Evolutionary conservation across 352 stramenopile species (phyloP), one percentile per base, ranked within the genome.

Genomic region (Phytophthora syringae): DNA sequence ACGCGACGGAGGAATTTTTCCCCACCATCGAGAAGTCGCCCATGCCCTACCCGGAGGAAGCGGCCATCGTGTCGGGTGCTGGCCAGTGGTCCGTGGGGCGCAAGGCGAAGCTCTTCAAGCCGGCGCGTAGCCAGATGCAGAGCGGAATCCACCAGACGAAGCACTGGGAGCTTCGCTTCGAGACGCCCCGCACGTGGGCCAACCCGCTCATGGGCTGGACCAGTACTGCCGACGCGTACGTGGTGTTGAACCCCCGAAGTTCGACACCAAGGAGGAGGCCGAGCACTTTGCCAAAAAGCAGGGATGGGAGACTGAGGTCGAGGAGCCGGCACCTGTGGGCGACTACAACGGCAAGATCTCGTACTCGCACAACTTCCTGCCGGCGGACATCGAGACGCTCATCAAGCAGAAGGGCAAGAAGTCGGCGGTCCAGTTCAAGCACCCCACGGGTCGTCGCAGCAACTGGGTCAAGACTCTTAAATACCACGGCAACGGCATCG

Each of bases 121-220:
- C 86, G 1, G 65, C 81, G 37, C 84, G 84, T 36, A 86, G 93
- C 79, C 86, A 93, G 72, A 93, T 93, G 86, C 86, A 95, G 70
- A 95, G 85, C 57, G 82, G 83, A 48, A 90, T 71, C 52, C 80
- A 91, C 73, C 84, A 90, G 70, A 93, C 85, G 15, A 86, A 84
- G 52, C 86, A 95, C 76, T 95, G 86, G 86, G 86, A 95, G 70
- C 90, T 95, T 68, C 83, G 84, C 52, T 93, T 93, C 55, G 64
- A 91, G 53, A 43, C 78, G 47, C 69, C 80, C 10, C 82, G 81
- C 51, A 92, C 82, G 64, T 98, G 94, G 94, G 73, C 84, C 21
- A 98, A 98, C 81, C 91, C 93, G 22, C 80, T 98, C 27, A 98
- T 98, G 94, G 93, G 93, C 57, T 98, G 94, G 94, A 96, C 90